Conservation (phyloP, 768 basidiomycete genomes). For the Auricularia cornea region DNA sequence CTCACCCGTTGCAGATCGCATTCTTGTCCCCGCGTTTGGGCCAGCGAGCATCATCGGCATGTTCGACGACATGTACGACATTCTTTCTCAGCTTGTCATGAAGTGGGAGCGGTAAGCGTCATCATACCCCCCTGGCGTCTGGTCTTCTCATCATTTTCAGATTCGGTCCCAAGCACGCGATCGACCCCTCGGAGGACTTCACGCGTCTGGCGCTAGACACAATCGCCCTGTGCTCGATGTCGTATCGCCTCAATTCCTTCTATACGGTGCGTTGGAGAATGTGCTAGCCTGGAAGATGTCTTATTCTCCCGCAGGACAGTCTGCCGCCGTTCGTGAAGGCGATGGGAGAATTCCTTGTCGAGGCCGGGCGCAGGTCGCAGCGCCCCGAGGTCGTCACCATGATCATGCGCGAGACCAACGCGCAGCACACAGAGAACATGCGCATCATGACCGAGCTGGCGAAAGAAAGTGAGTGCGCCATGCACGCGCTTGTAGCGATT, state of each 20-base stretch:
- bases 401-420: constrained; percentile 26
- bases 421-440: constrained; percentile 34
- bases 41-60: constrained; percentile 35
- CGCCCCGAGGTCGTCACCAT: constrained; percentile 29
- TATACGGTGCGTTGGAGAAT: constrained; percentile 27
- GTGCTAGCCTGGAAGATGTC: neutral
- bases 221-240: constrained; percentile 38
- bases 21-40: constrained; percentile 37
- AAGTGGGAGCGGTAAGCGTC: constrained; percentile 34
- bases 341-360: constrained; percentile 35
- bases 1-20: no score
- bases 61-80: constrained; percentile 42
- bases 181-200: constrained; percentile 40
- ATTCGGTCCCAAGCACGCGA: constrained; percentile 33
- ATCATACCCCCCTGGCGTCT: neutral
- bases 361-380: constrained; percentile 27
- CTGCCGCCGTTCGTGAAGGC: constrained; percentile 32
- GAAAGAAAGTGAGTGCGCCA: constrained; percentile 25
- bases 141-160: constrained; percentile 21
- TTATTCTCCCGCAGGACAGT: constrained; percentile 17
- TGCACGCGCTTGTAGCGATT: no score
- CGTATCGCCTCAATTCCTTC: constrained; percentile 38
- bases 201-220: constrained; percentile 42
- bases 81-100: constrained; percentile 33
- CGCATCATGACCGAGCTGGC: constrained; percentile 35